phyloP scores from a whole-genome alignment of 345 rosid genomes.

The Syzygium aqueum region DNA sequence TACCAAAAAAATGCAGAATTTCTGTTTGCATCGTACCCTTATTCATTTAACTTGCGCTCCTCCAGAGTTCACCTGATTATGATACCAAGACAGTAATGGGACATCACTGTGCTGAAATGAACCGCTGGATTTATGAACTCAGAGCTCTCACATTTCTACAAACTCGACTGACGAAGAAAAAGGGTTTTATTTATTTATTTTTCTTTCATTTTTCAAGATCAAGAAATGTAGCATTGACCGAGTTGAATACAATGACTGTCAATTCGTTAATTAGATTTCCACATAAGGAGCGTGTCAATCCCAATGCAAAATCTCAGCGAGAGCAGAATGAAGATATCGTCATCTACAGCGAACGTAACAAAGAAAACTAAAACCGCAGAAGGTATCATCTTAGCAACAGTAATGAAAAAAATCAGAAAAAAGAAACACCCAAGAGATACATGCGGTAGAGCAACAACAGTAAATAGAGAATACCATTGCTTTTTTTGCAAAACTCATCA shows the following conservation, averaged over 20 bases:
- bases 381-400: neutral
- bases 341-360: neutral
- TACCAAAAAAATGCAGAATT: neutral
- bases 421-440: neutral
- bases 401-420: neutral
- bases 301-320: neutral
- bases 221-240: neutral
- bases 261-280: neutral
- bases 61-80: neutral
- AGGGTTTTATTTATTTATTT: neutral
- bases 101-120: neutral
- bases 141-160: neutral
- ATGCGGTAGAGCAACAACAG: neutral
- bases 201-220: neutral
- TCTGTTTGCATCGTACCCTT: neutral
- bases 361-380: neutral
- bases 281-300: neutral
- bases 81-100: neutral
- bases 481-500: slow-evolving; percentile 32
- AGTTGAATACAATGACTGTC: neutral
- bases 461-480: slow-evolving; percentile 26
- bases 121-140: neutral
- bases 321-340: neutral
- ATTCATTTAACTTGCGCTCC: neutral
- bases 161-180: neutral